phyloP scores from a whole-genome alignment of 2,329 filamentous ascomycete genomes.

The Aschersonia sp. region DNA sequence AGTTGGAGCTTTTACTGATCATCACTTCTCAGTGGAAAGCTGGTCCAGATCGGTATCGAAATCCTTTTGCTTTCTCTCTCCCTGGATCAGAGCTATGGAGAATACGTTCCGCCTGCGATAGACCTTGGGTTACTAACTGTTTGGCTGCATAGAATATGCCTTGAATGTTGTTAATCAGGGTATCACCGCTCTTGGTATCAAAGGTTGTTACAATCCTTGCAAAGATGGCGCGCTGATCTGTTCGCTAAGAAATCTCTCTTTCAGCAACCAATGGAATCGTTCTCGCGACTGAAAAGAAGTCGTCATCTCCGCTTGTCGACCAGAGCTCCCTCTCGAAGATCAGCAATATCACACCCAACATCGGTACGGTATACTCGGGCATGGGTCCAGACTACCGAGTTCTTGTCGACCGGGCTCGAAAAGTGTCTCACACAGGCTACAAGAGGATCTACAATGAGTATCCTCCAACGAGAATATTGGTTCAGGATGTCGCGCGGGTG shows the following conservation, averaged over 20 bases:
- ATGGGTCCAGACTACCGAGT: conserved; percentile 99
- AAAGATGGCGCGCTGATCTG: background rate
- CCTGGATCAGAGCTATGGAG: background rate
- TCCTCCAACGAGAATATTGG: conserved; percentile 96
- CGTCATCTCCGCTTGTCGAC: conserved; percentile 92
- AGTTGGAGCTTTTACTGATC: conserved; percentile 22
- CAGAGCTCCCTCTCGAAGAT: conserved; percentile 92
- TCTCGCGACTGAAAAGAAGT: conserved; percentile 98
- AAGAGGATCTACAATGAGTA: conserved; percentile 99
- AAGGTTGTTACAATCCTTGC: conserved; percentile 44
- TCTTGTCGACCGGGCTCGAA: conserved; percentile 92
- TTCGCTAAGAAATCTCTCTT: background rate
- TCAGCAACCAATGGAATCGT: conserved; percentile 96
- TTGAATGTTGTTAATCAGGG: conserved; percentile 98
- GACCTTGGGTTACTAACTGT: background rate
- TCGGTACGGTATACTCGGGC: conserved; percentile 98
- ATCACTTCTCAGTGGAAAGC: conserved; percentile 64
- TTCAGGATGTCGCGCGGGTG: conserved; percentile 92
- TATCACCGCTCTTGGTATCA: conserved; percentile 95
- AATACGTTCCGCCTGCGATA: no score
- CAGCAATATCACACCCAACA: conserved; percentile 95
- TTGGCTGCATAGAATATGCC: conserved; percentile 65
- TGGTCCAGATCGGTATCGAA: conserved; percentile 78
- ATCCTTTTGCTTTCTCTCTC: background rate
- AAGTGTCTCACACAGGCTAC: conserved; percentile 96